Percentiles rank a stretch among this genome's conserved stretches.
These are phyloP conservation scores for Phylloporus sp. DNA, from an alignment of 768 basidiomycete genomes.

Conservation along the genomic window DNA sequence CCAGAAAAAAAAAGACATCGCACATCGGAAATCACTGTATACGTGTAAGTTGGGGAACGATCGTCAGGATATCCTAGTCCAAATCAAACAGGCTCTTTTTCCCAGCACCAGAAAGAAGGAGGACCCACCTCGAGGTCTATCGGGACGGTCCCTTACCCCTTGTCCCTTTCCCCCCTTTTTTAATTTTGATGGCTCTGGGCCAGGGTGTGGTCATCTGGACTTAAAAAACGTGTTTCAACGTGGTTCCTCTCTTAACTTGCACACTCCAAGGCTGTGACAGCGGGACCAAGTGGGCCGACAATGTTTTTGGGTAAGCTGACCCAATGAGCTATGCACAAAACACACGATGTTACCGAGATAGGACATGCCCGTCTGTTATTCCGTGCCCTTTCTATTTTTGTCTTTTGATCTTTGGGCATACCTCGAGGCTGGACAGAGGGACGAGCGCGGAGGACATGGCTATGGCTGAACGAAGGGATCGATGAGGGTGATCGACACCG, in stretches of 20 bases:
- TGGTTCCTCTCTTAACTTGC: not conserved
- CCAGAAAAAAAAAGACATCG: not conserved
- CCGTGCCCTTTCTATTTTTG: not conserved
- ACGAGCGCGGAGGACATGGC: not conserved
- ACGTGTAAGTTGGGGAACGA: not conserved
- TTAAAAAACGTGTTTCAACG: not conserved
- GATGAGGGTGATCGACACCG: not conserved
- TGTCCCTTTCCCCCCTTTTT: not conserved
- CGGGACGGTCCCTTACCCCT: not conserved
- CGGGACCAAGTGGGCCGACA: not conserved
- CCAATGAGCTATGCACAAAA: not conserved
- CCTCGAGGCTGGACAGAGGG: not conserved
- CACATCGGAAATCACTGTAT: not conserved
- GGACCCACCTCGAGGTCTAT: not conserved
- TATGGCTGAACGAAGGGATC: not conserved
- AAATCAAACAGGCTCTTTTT: not conserved
- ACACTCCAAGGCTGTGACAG: too few relatives aligned
- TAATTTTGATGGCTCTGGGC: not conserved
- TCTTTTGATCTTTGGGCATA: not conserved
- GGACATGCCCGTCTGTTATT: not conserved
- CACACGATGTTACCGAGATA: not conserved
- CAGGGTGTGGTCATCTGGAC: not conserved
- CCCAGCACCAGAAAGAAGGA: not conserved
- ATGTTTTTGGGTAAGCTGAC: not conserved
- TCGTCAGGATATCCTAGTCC: not conserved